These are phyloP conservation scores for Tulasnella sp. DNA, from an alignment of 768 basidiomycete species.

Conservation along the genomic window DNA sequence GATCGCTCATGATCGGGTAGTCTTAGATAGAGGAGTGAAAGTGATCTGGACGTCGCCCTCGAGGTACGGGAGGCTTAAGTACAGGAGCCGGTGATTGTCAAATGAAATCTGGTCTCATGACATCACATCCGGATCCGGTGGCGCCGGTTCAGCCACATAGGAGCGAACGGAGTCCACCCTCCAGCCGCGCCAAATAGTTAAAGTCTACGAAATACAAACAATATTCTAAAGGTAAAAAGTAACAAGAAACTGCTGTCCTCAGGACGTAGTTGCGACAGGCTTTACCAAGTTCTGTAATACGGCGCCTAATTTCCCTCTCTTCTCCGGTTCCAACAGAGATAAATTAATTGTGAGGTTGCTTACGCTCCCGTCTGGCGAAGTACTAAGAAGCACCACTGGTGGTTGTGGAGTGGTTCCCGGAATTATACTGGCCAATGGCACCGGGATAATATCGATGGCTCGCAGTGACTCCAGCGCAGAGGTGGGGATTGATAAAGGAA, in stretches of 20 bases:
- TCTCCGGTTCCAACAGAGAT: conserved; percentile 63
- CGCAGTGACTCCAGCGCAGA: conserved; percentile 55
- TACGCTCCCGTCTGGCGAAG: conserved; percentile 65
- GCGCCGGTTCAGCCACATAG: neutral
- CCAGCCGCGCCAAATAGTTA: neutral
- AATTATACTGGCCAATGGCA: conserved; percentile 53
- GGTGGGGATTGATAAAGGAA: conserved; percentile 69
- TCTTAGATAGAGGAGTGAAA: conserved; percentile 6
- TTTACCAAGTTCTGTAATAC: conserved; percentile 17
- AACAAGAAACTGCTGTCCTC: neutral
- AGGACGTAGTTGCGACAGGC: neutral
- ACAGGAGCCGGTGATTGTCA: neutral
- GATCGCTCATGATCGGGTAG: conserved; percentile 19
- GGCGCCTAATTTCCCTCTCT: conserved; percentile 38
- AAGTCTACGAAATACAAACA: neutral
- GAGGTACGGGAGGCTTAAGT: conserved; percentile 7
- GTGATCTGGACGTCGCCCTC: neutral
- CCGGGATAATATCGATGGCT: conserved; percentile 67
- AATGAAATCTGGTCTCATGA: conserved; percentile 5
- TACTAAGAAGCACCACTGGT: conserved; percentile 70
- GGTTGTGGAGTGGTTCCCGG: conserved; percentile 58
- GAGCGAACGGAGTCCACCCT: neutral
- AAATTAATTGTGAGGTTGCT: conserved; percentile 76
- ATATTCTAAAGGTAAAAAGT: neutral
- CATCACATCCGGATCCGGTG: neutral